These are phyloP conservation scores for Kwoniella pini DNA, from an alignment of 768 basidiomycete species.

Conservation along the genomic window DNA sequence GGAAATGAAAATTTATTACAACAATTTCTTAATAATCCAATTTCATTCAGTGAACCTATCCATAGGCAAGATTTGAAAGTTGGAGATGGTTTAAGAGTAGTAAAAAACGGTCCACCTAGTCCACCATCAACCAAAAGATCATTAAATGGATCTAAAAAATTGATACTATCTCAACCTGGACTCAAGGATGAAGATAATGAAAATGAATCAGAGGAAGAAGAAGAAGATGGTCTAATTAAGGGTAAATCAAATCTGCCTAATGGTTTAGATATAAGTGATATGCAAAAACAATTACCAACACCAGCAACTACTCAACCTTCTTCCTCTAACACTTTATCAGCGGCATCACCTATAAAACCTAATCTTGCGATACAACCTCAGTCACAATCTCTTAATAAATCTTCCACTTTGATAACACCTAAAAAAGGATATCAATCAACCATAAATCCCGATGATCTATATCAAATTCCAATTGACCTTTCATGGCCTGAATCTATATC, in stretches of 20 bases:
- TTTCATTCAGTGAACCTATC: no score
- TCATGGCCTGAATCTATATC: slow-evolving; percentile 28
- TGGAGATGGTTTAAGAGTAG: slow-evolving; percentile 21
- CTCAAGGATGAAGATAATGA: background rate
- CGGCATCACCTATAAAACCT: no score
- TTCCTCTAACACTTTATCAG: background rate
- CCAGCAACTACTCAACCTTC: background rate
- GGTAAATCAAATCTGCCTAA: background rate
- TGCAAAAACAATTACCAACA: background rate
- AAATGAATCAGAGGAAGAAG: slow-evolving; percentile 5
- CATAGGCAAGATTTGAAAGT: no score
- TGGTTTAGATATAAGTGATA: background rate
- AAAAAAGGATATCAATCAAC: background rate
- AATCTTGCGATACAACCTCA: background rate
- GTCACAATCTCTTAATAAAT: background rate
- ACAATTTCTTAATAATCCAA: no score
- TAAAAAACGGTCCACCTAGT: slow-evolving; percentile 27
- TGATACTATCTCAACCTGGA: background rate
- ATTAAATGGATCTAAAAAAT: background rate
- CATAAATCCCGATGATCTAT: slow-evolving; percentile 7
- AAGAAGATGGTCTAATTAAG: background rate
- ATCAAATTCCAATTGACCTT: slow-evolving; percentile 10
- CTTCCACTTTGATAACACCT: background rate
- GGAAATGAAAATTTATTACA: no score
- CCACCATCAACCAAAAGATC: slow-evolving; percentile 14